phyloP scores from a whole-genome alignment of 208 protist genomes.

The Kentomonas sorsogonicus region DNA sequence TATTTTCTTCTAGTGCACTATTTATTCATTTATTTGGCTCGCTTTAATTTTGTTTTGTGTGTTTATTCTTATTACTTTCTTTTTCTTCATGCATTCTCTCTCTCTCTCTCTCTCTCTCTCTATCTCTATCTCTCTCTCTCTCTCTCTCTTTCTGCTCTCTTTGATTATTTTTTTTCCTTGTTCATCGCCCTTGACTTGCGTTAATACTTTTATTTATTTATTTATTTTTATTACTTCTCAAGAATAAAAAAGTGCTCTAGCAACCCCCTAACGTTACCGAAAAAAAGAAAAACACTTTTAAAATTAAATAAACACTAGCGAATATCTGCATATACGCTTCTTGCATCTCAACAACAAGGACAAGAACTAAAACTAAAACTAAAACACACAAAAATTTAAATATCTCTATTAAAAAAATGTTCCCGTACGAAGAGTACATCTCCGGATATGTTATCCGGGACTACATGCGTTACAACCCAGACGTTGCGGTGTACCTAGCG shows the following conservation, averaged over 20 bases:
- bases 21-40: too few relatives aligned
- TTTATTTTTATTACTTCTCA: too few relatives aligned
- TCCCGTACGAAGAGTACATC: background rate
- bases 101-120: background rate
- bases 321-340: too few relatives aligned
- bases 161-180: conserved; percentile 1
- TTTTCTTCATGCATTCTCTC: background rate
- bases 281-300: background rate
- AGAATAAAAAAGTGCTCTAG: too few relatives aligned
- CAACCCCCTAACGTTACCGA: too few relatives aligned
- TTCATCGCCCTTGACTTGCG: background rate
- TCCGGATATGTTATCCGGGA: conserved; percentile 22
- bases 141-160: conserved; percentile 8
- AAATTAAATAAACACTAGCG: conserved; percentile 1
- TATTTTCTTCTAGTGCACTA: too few relatives aligned
- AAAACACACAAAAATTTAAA: background rate
- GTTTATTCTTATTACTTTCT: too few relatives aligned
- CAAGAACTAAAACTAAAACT: background rate
- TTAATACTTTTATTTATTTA: conserved; percentile 3
- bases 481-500: conserved; percentile 36
- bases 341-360: too few relatives aligned
- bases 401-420: conserved; percentile 8
- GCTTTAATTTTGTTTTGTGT: too few relatives aligned
- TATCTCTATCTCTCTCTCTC: conserved; percentile 4
- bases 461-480: conserved; percentile 30